Conservation (phyloP, 2,329 filamentous ascomycete species). For the Zymoseptoria tritici region DNA sequence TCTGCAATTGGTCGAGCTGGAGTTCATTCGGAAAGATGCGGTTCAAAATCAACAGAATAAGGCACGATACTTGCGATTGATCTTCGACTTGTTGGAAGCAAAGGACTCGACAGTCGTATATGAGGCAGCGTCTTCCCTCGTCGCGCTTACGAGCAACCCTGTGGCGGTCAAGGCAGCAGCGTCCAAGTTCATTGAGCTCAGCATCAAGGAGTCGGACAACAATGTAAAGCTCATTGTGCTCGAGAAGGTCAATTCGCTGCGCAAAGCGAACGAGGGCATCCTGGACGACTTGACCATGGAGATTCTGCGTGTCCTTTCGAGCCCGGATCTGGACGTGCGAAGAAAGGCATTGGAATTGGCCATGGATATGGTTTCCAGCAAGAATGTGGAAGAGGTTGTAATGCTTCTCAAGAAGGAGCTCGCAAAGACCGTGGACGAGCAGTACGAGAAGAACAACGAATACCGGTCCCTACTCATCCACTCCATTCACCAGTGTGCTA, state of each 20-base stretch:
- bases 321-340: constrained; percentile 90
- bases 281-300: constrained; percentile 96
- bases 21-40: constrained; percentile 98
- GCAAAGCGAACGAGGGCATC: constrained; percentile 81
- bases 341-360: constrained; percentile 85
- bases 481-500: constrained; percentile 95
- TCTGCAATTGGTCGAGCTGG: constrained; percentile 84
- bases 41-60: constrained; percentile 91
- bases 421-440: constrained; percentile 93
- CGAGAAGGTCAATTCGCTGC: constrained; percentile 81
- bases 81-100: constrained; percentile 93
- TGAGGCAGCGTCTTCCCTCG: constrained; percentile 91
- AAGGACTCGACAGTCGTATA: constrained; percentile 92
- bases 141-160: constrained; percentile 87
- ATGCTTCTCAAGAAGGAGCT: constrained; percentile 95
- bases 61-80: constrained; percentile 85
- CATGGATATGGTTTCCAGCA: constrained; percentile 96
- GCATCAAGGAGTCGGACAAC: constrained; percentile 96
- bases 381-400: constrained; percentile 96
- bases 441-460: constrained; percentile 96
- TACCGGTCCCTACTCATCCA: constrained; percentile 94
- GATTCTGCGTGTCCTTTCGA: constrained; percentile 86
- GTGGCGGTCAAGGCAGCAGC: constrained; percentile 96
- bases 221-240: constrained; percentile 98
- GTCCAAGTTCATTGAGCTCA: constrained; percentile 90